Percentiles rank a stretch among this genome's conserved stretches.
phyloP scores from a whole-genome alignment of 1,139 yeast species.

The Taiozyma sp. region DNA sequence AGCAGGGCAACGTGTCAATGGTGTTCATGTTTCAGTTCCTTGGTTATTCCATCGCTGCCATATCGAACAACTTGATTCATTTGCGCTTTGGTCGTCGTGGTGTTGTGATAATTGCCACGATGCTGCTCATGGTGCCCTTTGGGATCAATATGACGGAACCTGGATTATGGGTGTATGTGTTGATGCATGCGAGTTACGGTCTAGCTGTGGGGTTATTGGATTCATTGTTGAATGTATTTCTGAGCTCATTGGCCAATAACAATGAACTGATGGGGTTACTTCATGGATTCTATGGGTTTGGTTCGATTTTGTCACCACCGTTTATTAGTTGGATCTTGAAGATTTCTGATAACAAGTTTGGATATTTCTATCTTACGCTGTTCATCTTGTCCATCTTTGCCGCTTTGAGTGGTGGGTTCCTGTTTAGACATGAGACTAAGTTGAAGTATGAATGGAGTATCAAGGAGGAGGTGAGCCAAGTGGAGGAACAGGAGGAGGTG shows the following conservation, averaged over 20 bases:
- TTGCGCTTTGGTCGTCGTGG: conserved; percentile 25
- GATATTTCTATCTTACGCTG: conserved; percentile 10
- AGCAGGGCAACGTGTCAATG: conserved; percentile 32
- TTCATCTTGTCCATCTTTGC: conserved; percentile 2
- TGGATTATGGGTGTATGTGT: conserved; percentile 9
- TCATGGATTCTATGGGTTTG: conserved; percentile 67
- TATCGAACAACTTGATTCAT: conserved; percentile 26
- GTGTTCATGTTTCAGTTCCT: conserved; percentile 30
- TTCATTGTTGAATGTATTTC: conserved; percentile 53
- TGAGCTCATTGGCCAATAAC: conserved; percentile 50
- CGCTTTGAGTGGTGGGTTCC: conserved; percentile 9
- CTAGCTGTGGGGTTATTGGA: conserved; percentile 57
- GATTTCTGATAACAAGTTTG: conserved; percentile 16
- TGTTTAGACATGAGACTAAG: conserved; percentile 50
- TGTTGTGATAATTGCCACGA: conserved; percentile 18
- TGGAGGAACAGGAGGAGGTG: conserved; percentile 2
- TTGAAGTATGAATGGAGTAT: conserved; percentile 36
- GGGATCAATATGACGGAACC: conserved; percentile 30
- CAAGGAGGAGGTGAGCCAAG: conserved; percentile 16
- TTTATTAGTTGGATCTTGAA: conserved; percentile 41
- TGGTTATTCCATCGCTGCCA: conserved; percentile 31
- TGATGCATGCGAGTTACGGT: conserved; percentile 40
- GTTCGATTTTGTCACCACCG: conserved; percentile 63
- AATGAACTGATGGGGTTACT: conserved; percentile 60
- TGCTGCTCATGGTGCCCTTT: conserved; percentile 13